phyloP scores from a whole-genome alignment of 495 filamentous ascomycete species.

The Penicillium verhagenii region DNA sequence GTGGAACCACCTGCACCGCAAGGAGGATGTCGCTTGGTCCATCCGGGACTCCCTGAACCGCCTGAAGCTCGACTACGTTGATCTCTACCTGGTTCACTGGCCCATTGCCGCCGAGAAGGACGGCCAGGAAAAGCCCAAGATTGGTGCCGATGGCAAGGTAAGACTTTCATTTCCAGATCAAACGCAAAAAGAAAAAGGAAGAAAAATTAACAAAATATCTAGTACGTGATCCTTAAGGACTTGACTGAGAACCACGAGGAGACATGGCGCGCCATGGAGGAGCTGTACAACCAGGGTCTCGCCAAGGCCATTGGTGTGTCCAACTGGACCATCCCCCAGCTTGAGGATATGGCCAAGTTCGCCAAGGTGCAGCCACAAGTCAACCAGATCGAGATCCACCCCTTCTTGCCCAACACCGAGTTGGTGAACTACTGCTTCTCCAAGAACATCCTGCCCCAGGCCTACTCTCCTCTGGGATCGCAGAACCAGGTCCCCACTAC shows the following conservation, averaged over 20 bases:
- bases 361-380: conserved; percentile 66
- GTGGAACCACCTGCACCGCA: conserved; percentile 66
- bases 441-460: conserved; percentile 68
- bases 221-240: conserved; percentile 58
- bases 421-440: conserved; percentile 68
- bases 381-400: conserved; percentile 93
- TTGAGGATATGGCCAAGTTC: conserved; percentile 66
- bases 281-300: conserved; percentile 66
- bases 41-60: conserved; percentile 71
- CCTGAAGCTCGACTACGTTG: conserved; percentile 76
- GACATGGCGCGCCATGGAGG: conserved; percentile 81
- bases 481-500: conserved; percentile 62
- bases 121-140: conserved; percentile 54
- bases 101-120: conserved; percentile 71
- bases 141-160: conserved; percentile 72
- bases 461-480: conserved; percentile 74
- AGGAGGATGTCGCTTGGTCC: conserved; percentile 60
- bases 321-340: conserved; percentile 71
- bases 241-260: conserved; percentile 63
- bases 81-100: conserved; percentile 82
- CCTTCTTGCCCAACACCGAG: conserved; percentile 79
- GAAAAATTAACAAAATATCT: conserved; percentile 25
- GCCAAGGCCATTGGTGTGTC: conserved; percentile 82
- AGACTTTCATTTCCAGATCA: neutral
- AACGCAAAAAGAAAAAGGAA: neutral